Evolutionary conservation across 75 land plant species (phyloP), one percentile per base, ranked within the genome.

Genomic region (Azolla pinnata): DNA sequence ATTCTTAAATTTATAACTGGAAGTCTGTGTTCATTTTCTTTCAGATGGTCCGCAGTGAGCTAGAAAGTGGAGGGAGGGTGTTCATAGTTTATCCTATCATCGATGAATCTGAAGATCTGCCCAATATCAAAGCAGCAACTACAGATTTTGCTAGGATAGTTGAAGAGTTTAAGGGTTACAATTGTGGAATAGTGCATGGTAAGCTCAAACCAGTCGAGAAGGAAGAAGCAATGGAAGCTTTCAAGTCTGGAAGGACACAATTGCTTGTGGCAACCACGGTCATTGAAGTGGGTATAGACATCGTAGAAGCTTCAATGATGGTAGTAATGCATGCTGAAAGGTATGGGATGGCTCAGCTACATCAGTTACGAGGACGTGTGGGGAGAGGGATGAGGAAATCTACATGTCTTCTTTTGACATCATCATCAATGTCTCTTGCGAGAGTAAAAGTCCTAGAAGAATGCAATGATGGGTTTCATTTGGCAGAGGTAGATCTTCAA

Each of bases 251-350:
- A 38, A 74, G 81, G 57, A 79, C 84, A 10, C 69, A 56, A 65
- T 66, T 93, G 40, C 75, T 93, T 27, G 83, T 93, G n/a, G 63
- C 98, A 12, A 93, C 98, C 10, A 89, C 83, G 54, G 81, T 93
- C n/a, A 81, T 93, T 48, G 98, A 93, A 69, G 67, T 89, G 44
- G 98, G 98, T 19, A 88, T 93, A 49, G 96, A 93, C 66, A 79
- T 93, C 49, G 88, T 92, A 1, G 87, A 89, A 69, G 98, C 98
- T 62, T 80, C 96, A 19, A 80, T 93, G 90, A 93, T 93, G 77
- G 83, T 93, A 52, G 80, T 93, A 40, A 84, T 91, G 81, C 78
- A 88, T 73, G 90, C 98, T 16, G 98, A 93, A 65, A 83, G 90
- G 51, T 85, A 78, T 74, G 98, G 96, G 26, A 69, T 85, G 52